A percentile compares a stretch with the other conserved stretches of the same genome.
Evolutionary conservation across 176 grass and related monocot species (phyloP).

Genomic region (Carex scoparia): DNA sequence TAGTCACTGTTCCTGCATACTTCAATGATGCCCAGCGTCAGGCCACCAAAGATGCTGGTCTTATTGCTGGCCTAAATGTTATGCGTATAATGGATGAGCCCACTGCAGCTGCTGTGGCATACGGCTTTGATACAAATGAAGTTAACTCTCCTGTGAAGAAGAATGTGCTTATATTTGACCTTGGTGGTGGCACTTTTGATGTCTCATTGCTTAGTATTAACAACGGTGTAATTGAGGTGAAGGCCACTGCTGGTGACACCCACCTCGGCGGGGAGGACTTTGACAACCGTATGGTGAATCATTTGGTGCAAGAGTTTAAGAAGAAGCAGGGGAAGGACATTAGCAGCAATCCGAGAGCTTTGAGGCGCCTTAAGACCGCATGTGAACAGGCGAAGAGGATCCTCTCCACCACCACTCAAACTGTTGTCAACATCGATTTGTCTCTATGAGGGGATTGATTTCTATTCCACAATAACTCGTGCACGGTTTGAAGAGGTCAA

Average conservation of each 20-base stretch:
- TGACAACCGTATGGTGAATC: not conserved
- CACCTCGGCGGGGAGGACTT: not conserved
- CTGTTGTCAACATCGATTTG: conserved; percentile 31
- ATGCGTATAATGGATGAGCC: not conserved
- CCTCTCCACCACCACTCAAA: conserved; percentile 27
- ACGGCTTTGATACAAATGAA: not conserved
- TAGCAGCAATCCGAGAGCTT: not conserved
- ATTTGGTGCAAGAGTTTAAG: not conserved
- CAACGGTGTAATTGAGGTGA: not conserved
- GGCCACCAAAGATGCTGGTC: not conserved
- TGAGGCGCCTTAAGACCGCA: not conserved
- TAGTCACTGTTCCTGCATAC: not conserved
- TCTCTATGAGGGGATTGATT: conserved; percentile 34
- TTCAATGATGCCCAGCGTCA: not conserved
- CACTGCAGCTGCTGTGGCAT: not conserved
- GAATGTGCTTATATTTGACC: not conserved
- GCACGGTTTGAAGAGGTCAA: conserved; percentile 40
- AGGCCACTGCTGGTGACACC: conserved; percentile 11
- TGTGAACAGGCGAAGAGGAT: conserved; percentile 23
- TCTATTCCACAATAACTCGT: conserved; percentile 29
- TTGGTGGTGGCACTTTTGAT: not conserved
- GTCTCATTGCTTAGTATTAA: not conserved
- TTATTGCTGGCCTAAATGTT: not conserved
- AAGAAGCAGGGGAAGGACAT: not conserved
- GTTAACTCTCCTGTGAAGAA: not conserved